Base-by-base conservation (phyloP, 495 filamentous ascomycete genomes). In the Poronia punctata region DNA sequence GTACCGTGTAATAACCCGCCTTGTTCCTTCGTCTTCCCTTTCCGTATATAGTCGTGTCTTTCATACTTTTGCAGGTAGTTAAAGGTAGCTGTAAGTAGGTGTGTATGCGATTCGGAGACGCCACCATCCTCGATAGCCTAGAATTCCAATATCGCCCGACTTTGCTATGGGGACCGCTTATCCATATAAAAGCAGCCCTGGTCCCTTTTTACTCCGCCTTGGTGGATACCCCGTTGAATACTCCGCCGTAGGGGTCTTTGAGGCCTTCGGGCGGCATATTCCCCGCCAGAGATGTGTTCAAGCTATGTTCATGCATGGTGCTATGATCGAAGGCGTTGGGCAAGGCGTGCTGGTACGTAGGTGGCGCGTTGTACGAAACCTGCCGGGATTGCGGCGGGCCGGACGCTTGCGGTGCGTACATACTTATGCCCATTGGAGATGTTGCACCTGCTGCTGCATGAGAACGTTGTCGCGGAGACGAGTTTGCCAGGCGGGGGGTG, bases 241-340 rank as follows among this genome's bases (percentile, higher is more conserved):
- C 40, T 2, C 35, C 40, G 18, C 7, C 25, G 33, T 57, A 57
- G 24, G 50, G 47, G 19, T 48, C 54, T 22, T 54, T 57, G 23
- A 57, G 7, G 17, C 45, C 41, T 12, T 57, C 54, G 16, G 54
- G 53, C 24, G 54, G 51, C 54, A 57, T 57, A 4, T 46, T 54
- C 18, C 47, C 54, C 14, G 54, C 54, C 7, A 57, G 26, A 5
- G 54, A 51, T 12, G 54, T 57, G 10, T 44, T 52, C 26, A 57
- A 38, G 9, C 54, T 51, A 19, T 57, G 54, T 19, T 57, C 54
- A 14, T 52, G 47, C 8, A 57, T 38, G 17, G 50, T 57, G 22
- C 52, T 53, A 25, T 59, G 52, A 16, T 59, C 55, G 40, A 53
- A 59, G 18, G 55, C 52, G 36, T 47, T 59, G 20, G 43, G 46